These are phyloP conservation scores for Trametes coccinea DNA, from an alignment of 768 basidiomycete species.

Conservation along the genomic window DNA sequence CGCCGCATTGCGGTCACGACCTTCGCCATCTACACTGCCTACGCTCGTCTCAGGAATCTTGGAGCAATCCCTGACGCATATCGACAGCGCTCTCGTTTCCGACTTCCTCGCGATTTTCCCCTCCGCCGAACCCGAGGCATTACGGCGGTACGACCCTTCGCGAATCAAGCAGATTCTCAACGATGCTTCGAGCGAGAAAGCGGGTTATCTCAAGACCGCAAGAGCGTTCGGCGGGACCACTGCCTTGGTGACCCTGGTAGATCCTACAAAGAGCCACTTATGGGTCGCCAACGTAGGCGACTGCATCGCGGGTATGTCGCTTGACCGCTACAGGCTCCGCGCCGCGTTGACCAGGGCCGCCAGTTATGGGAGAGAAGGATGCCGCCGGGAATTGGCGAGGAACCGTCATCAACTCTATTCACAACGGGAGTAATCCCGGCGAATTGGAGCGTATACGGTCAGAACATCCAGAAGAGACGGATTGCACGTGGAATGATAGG, in stretches of 20 bases:
- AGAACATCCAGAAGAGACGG: conserved; percentile 71
- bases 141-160: conserved; percentile 45
- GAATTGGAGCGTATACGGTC: conserved; percentile 64
- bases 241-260: conserved; percentile 69
- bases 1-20: conserved; percentile 32
- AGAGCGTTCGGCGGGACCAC: conserved; percentile 82
- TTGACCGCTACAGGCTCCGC: background rate
- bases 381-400: conserved; percentile 55
- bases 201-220: conserved; percentile 63
- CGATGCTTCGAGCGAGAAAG: conserved; percentile 56
- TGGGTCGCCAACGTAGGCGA: conserved; percentile 85
- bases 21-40: conserved; percentile 27
- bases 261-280: conserved; percentile 65
- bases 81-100: conserved; percentile 46
- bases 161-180: conserved; percentile 63
- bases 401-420: conserved; percentile 60
- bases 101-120: conserved; percentile 49
- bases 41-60: conserved; percentile 42
- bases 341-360: conserved; percentile 11
- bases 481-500: conserved; percentile 63
- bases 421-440: conserved; percentile 67
- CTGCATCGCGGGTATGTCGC: conserved; percentile 67
- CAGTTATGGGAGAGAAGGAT: conserved; percentile 48
- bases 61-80: conserved; percentile 37
- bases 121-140: conserved; percentile 52